A percentile compares a stretch with the other conserved stretches of the same genome.
Evolutionary conservation across 768 basidiomycete species (phyloP).

Genomic region (Lactarius tabidus): DNA sequence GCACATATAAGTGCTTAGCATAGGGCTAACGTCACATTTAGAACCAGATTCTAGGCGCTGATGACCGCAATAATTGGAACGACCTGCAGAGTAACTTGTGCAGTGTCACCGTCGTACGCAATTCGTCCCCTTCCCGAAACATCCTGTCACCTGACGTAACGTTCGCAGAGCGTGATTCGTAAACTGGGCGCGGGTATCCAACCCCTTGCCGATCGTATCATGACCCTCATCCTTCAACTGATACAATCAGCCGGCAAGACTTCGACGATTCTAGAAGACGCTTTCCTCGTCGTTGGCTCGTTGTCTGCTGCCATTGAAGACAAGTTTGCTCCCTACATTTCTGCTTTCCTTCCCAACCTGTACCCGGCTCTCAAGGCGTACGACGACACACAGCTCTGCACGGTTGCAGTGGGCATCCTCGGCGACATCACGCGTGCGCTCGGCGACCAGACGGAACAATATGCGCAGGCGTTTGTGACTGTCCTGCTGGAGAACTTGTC

Average conservation of each 20-base stretch:
- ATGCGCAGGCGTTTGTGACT: slow-evolving; percentile 86
- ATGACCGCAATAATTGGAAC: slow-evolving; percentile 99
- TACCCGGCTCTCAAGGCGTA: slow-evolving; percentile 86
- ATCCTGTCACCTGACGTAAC: neutral
- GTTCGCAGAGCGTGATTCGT: slow-evolving; percentile 69
- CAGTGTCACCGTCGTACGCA: slow-evolving; percentile 77
- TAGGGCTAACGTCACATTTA: slow-evolving; percentile 31
- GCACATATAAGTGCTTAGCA: neutral
- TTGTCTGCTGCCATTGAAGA: slow-evolving; percentile 67
- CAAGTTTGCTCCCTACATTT: slow-evolving; percentile 77
- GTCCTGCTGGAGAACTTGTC: slow-evolving; percentile 88
- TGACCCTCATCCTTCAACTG: slow-evolving; percentile 84
- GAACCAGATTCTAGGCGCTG: slow-evolving; percentile 91
- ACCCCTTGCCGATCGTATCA: slow-evolving; percentile 89
- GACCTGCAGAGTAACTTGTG: slow-evolving; percentile 96
- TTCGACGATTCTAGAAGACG: slow-evolving; percentile 93
- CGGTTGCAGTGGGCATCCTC: slow-evolving; percentile 91
- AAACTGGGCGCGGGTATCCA: slow-evolving; percentile 79
- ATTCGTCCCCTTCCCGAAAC: neutral
- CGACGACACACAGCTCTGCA: slow-evolving; percentile 95
- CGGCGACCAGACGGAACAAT: slow-evolving; percentile 77
- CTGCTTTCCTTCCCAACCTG: slow-evolving; percentile 80
- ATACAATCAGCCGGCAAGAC: slow-evolving; percentile 87
- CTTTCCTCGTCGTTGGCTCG: slow-evolving; percentile 90
- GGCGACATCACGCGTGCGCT: slow-evolving; percentile 96